Evolutionary conservation across 2,329 filamentous ascomycete genomes (phyloP), one percentile per base, ranked within the genome.

Genomic region (Ascochyta pisi): DNA sequence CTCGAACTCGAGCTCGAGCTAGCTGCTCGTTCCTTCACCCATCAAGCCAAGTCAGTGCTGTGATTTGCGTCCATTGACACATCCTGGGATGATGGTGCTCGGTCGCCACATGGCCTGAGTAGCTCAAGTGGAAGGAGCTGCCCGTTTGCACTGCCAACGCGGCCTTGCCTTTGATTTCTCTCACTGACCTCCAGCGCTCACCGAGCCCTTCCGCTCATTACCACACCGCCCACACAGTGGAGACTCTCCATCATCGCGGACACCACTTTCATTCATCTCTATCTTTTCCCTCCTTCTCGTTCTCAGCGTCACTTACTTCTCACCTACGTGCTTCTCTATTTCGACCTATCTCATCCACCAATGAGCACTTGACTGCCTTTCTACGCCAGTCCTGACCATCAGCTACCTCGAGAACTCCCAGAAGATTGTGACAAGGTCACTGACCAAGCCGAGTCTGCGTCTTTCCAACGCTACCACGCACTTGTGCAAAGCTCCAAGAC

Each of bases 261-360:
- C 53, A 43, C 58, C 29, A 53, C 54, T 64, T 43, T 56, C 64
- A 71, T 73, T 68, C 50, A 63, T 70, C 69, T 58, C 35, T 46
- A 50, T 60, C 57, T 57, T 51, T 63, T 57, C 39, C 40, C 40
- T 33, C 40, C 19, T 47, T 24, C 39, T 24, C 37, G 10, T 34
- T 19, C 46, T 38, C 31, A 38, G n/a, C 37, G 37, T 31, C 33
- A n/a, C 39, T 52, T 34, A 41, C 42, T 50, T 52, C 37, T 60
- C 45, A 54, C 50, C 49, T 46, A 43, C 55, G 47, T 41, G 13
- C 10, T 24, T 45, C 34, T 49, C 52, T 42, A 43, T 49, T 51
- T 49, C 49, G 45, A 51, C 34, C 53, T 56, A 37, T 51, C 24
- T 34, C 15, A 16, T 22, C 49, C 24, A 41, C 53, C 27, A 31